These are phyloP conservation scores for Wickerhamiella cacticola DNA, from an alignment of 805 yeast genomes.

Conservation along the genomic window DNA sequence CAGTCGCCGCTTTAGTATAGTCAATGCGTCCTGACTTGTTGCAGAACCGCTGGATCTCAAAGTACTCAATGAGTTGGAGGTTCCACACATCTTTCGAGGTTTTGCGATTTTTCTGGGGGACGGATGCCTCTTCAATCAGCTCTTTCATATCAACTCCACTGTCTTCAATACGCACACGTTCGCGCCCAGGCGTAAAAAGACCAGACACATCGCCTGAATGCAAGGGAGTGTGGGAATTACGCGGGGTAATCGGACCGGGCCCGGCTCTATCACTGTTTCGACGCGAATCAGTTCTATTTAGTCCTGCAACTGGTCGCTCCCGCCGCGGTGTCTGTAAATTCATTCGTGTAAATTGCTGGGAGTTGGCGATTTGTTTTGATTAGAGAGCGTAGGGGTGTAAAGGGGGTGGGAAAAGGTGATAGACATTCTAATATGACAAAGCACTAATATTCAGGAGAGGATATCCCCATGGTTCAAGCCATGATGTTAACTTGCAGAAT, in stretches of 20 bases:
- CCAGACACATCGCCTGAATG: neutral
- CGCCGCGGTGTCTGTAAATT: neutral
- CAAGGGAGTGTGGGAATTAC: neutral
- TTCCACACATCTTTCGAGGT: conserved; percentile 65
- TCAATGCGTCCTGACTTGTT: conserved; percentile 64
- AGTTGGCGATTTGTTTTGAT: neutral
- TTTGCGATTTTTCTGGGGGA: neutral
- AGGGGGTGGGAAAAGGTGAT: too few species aligned
- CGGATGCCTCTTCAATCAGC: neutral
- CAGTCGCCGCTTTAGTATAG: conserved; percentile 82
- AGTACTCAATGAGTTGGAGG: conserved; percentile 81
- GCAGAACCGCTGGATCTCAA: conserved; percentile 66
- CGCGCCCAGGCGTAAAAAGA: neutral
- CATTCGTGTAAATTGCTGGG: neutral
- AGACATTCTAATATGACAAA: too few species aligned
- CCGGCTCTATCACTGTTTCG: neutral
- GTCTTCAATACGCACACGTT: neutral
- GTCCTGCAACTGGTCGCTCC: neutral
- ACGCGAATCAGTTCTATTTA: neutral
- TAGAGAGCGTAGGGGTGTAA: neutral
- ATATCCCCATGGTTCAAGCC: too few species aligned
- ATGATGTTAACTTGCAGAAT: too few species aligned
- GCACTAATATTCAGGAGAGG: too few species aligned
- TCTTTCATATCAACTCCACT: neutral
- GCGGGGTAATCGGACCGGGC: neutral